Evolutionary conservation across 805 yeast species (phyloP), one percentile per base, ranked within the genome.

Genomic region (Barnettozyma salicaria): DNA sequence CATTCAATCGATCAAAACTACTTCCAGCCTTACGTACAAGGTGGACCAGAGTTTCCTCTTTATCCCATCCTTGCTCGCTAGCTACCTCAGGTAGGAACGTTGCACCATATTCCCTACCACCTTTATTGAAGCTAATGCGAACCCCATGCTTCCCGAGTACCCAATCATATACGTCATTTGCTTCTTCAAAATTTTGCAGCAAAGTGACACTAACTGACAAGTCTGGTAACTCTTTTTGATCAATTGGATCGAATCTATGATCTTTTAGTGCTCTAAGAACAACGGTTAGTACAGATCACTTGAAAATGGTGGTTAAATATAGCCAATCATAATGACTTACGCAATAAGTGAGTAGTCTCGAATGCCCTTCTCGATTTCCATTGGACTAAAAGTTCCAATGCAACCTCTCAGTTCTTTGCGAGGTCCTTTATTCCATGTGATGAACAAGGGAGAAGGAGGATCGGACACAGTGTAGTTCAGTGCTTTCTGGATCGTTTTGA

Each of bases 81-180:
- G 96, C 95, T 1, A 92, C 97, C 28, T 78, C 83, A 0, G 98
- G 98, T 27, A 92, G 61, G 48, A 87, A 92, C 0, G 97, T 92
- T 0, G 97, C 87, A 34, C 80, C 73, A 20, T 65, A 68, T 1
- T 53, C 41, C 4, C 60, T 52, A 2, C 71, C 68, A 7, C 54
- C 48, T 16, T 61, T 50, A 9, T 53, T 53, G 48, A 86, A 76
- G 13, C 61, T 55, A 6, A 88, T 70, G 38, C 76, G 68, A 14
- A 92, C 72, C 0, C 98, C 98, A 57, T 92, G 92, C 11, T 52
- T 55, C 0, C 98, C 97, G 32, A 90, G 56, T 7, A 59, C 68
- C 41, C 41, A 38, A 21, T 38, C 41, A 30, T 25, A 58, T 0
- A 78, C 70, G 41, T 73, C 75, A 0, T 52, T 47, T 3, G 70